Evolutionary conservation across 768 basidiomycete genomes (phyloP), one percentile per base, ranked within the genome.

Genomic region (Pulveroboletus sp.): DNA sequence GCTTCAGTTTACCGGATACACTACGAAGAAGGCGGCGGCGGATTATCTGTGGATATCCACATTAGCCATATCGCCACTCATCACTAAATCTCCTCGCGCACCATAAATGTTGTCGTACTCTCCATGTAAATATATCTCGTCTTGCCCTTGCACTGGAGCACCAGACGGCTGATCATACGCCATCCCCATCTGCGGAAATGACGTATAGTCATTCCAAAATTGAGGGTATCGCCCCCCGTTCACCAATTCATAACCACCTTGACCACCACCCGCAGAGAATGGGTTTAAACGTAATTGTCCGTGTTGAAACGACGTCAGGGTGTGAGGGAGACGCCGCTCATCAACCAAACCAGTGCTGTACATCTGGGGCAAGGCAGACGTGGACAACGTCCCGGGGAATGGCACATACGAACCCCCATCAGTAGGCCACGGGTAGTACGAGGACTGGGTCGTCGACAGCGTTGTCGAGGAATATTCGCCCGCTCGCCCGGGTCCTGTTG

Each of bases 281-380:
- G 51, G 54, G 15, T 45, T 50, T 28, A 51, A 26, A 45, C 65
- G 60, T 18, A 48, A 8, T 3, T 56, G 58, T 30, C 47, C 56
- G 6, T 58, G 63, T 28, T 57, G 61, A 1, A 54, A 53, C 26
- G 62, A 36, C n/a, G 57, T 31, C 51, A 57, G 26, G 2, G 31
- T 33, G 2, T 52, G 52, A 0, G 47, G 52, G 15, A 42, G 46
- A 9, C 74, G 72, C 33, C 75, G 71, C 36, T 79, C 78, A 52
- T 82, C 82, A 3, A 78, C 73, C 41, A 87, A 68, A 0, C 85
- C 86, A 5, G 86, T 86, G 67, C 84, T 87, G 62, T 86, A 89
- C 57, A 83, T 71, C 55, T 86, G 85, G 0, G 86, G 84, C 38
- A 89, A 74, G 24, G 85, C 84, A 0, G 85, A 83, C 15, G 86